phyloP scores from a whole-genome alignment of 2,329 filamentous ascomycete genomes.

The Onygena corvina region DNA sequence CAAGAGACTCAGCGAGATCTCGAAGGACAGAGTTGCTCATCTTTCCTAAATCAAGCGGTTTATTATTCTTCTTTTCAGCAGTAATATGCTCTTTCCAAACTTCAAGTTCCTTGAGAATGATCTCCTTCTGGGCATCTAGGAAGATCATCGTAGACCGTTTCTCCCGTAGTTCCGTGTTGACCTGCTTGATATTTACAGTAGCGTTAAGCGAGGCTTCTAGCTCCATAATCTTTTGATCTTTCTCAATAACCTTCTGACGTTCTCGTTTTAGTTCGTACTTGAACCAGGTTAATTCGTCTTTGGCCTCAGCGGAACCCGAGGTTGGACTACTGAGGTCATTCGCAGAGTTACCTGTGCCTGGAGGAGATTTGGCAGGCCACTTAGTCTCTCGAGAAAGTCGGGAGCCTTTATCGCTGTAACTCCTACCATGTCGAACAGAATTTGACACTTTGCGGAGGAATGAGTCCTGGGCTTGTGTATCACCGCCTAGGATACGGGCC shows the following conservation, averaged over 20 bases:
- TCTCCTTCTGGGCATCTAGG: slow-evolving; percentile 85
- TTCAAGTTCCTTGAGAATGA: slow-evolving; percentile 85
- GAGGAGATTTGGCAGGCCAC: slow-evolving; percentile 55
- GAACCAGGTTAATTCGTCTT: slow-evolving; percentile 54
- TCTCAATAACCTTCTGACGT: slow-evolving; percentile 73
- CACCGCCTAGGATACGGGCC: slow-evolving; percentile 70
- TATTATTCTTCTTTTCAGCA: slow-evolving; percentile 68
- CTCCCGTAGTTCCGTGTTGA: slow-evolving; percentile 78
- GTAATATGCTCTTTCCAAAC: slow-evolving; percentile 81
- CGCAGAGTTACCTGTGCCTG: slow-evolving; percentile 37
- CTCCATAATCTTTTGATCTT: slow-evolving; percentile 74
- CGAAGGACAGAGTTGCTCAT: slow-evolving; percentile 50
- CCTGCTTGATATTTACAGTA: slow-evolving; percentile 53
- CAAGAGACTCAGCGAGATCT: slow-evolving; percentile 50
- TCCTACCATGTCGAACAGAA: slow-evolving; percentile 83
- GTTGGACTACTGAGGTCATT: slow-evolving; percentile 63
- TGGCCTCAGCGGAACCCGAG: slow-evolving; percentile 44
- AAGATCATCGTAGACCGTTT: slow-evolving; percentile 94
- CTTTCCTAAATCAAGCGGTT: slow-evolving; percentile 65
- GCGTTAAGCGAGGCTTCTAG: slow-evolving; percentile 51
- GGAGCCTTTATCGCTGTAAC: slow-evolving; percentile 59
- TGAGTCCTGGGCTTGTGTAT: slow-evolving; percentile 52
- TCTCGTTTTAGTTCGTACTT: slow-evolving; percentile 65
- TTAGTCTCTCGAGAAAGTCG: slow-evolving; percentile 49
- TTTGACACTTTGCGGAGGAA: slow-evolving; percentile 84